Evolutionary conservation across 345 rosid genomes (phyloP), one percentile per base, ranked within the genome.

Genomic region (Laguncularia racemosa): DNA sequence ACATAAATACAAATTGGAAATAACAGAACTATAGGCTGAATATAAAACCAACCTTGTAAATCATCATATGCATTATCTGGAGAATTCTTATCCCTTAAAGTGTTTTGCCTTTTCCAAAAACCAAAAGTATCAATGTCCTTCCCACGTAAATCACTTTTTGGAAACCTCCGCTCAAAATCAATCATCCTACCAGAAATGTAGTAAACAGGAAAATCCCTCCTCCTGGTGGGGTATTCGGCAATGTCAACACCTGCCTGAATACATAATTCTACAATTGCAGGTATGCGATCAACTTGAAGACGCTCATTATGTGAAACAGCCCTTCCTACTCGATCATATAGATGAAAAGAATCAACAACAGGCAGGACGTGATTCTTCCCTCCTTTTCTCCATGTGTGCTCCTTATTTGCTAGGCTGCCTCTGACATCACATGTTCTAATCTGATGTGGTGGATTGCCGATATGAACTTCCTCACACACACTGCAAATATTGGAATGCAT

Each of bases 261-360:
- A 57, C 82, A 77, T 21, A 75, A 62, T 63, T 81, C 85, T n/a
- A 70, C 65, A 53, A 77, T 67, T 49, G 83, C 81, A 18, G 78
- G 81, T 53, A 81, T 71, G 16, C 66, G 71, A 61, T 81, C 85
- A 46, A 75, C 78, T 61, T 60, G 53, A 7, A 81, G 76, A 52
- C 60, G 63, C 55, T 75, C 82, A 3, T 77, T 64, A 55, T 81
- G 85, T 50, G 80, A 72, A 61, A 81, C 73, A 20, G 77, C 80
- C 71, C 78, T 72, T 33, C 85, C 82, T n/a, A 81, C 38, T 56
- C 82, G 64, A 62, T 81, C 81, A 61, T 77, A 77, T 11, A 77
- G 65, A 73, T 81, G 82, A 60, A 77, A 81, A 49, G 85, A 77
- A 62, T 77, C 75, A 55, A 77, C 69, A 13, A 53, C 51, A 16